Base-by-base conservation (phyloP, 176 grass and related monocot species). In the Alopecurus myosuroides region DNA sequence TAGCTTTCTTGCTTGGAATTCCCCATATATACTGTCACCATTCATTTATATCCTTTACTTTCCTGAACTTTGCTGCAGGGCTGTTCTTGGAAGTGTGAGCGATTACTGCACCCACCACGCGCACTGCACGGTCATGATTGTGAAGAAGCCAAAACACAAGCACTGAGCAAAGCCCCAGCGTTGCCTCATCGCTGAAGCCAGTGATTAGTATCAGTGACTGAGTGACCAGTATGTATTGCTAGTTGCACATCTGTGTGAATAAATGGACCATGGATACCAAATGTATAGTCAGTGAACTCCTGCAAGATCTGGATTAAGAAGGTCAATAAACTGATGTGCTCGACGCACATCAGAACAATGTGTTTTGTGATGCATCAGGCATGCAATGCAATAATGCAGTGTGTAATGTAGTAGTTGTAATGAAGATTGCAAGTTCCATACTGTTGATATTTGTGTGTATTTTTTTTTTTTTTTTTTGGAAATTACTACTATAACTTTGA, bases 81-180 rank as follows among this genome's bases (percentile, higher is more conserved):
- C 96, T 51, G 91, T 98, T 62, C 82, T 98, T 26, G 96, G 91
- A 62, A 95, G 96, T 46, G 93, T 98, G 77, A 95, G 91, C 18
- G 93, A 98, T 26, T 98, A 98, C 80, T 98, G 91, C 15, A 77
- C 87, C 13, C 96, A 98, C 10, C 96, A 95, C 34, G 96, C 93
- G 10, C 87, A 95, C 73, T 98, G 96, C 91, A 95, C 89, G 1
- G 93, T 98, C 13, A 98, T 98, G 93, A 93, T 98, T 57, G 92
- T 98, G 29, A 98, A 98, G 84, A 90, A 94, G 80, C 91, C 95
- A 5, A 98, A 98, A 83, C 70, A 77, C 73, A 92, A 88, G 80
- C 87, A 95, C 48, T 90, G 31, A 70, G 19, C 17, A 0, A 80
- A 13, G 28, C 2, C 9, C 11, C 22, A 49, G 15, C 35, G 3